Conservation (phyloP, 768 basidiomycete genomes). For the Phaeotremella skinneri region DNA sequence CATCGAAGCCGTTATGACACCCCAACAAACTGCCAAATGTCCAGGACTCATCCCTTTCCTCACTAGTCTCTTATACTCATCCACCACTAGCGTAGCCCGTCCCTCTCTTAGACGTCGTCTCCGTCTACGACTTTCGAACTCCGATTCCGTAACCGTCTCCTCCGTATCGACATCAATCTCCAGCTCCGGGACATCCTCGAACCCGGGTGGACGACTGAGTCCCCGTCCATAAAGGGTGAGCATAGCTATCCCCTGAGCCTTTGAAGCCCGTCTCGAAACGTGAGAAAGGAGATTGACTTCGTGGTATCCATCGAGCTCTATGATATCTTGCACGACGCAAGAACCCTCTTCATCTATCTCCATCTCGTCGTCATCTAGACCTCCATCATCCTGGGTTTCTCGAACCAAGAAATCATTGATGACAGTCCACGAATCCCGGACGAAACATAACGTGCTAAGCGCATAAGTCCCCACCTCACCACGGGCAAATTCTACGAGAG, state of each 20-base stretch:
- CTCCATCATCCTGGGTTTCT: slow-evolving; percentile 55
- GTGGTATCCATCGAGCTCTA: slow-evolving; percentile 69
- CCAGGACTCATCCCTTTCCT: slow-evolving; percentile 67
- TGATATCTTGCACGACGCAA: slow-evolving; percentile 56
- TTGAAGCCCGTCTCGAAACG: slow-evolving; percentile 79
- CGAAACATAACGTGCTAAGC: slow-evolving; percentile 71
- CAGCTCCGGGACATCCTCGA: too few species aligned
- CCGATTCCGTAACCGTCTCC: slow-evolving; percentile 28
- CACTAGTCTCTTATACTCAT: slow-evolving; percentile 66
- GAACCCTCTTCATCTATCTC: slow-evolving; percentile 28
- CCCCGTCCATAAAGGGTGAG: slow-evolving; percentile 83
- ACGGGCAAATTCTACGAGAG: slow-evolving; percentile 28
- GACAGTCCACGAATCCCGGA: slow-evolving; percentile 60
- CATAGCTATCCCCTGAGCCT: slow-evolving; percentile 86
- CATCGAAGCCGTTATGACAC: slow-evolving; percentile 72
- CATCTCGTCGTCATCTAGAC: slow-evolving; percentile 6
- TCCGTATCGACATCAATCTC: slow-evolving; percentile 39
- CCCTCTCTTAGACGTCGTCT: slow-evolving; percentile 10
- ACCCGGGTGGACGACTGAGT: slow-evolving; percentile 60
- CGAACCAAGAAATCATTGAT: slow-evolving; percentile 5
- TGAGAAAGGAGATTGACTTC: slow-evolving; percentile 87
- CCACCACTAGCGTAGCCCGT: slow-evolving; percentile 56
- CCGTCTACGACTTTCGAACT: slow-evolving; percentile 19
- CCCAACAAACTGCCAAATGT: slow-evolving; percentile 91
- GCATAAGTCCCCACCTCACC: slow-evolving; percentile 64